Percentiles rank a stretch among this genome's conserved stretches.
These are phyloP conservation scores for Eleusine indica DNA, from an alignment of 176 grass and related monocot genomes.

Conservation along the genomic window DNA sequence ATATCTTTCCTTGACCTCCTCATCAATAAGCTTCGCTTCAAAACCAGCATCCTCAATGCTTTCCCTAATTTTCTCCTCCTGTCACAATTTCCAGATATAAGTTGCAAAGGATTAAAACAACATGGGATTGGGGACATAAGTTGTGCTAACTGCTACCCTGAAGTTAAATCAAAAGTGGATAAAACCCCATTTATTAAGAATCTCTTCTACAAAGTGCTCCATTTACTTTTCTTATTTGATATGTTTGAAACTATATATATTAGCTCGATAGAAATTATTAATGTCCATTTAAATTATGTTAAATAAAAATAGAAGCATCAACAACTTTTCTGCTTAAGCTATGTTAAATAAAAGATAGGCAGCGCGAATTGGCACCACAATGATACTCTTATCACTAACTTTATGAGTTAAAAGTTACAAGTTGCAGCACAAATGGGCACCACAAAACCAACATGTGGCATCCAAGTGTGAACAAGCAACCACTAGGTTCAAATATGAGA, in stretches of 20 bases:
- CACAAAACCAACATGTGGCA: not conserved
- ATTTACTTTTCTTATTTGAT: not conserved
- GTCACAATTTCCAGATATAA: constrained; percentile 21
- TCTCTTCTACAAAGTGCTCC: not conserved
- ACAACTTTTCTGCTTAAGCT: too few relatives aligned
- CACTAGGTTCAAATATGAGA: constrained; percentile 33
- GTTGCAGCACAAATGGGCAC: not conserved
- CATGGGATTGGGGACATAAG: not conserved
- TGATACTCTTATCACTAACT: not conserved
- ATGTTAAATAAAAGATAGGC: not conserved
- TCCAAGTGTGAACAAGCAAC: not conserved
- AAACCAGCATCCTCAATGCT: too few relatives aligned
- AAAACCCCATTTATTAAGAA: not conserved
- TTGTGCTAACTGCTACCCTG: not conserved
- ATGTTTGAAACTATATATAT: too few relatives aligned
- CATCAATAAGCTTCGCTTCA: too few relatives aligned
- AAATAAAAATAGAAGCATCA: too few relatives aligned
- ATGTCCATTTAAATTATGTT: too few relatives aligned
- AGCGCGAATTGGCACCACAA: too few relatives aligned
- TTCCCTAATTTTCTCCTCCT: too few relatives aligned
- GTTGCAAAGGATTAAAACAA: constrained; percentile 21
- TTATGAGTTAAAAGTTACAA: not conserved
- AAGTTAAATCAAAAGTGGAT: constrained; percentile 10
- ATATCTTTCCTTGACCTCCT: too few relatives aligned
- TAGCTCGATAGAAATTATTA: too few relatives aligned